These are phyloP conservation scores for Salinomyces thailandicus DNA, from an alignment of 2,329 filamentous ascomycete genomes.

Conservation along the genomic window DNA sequence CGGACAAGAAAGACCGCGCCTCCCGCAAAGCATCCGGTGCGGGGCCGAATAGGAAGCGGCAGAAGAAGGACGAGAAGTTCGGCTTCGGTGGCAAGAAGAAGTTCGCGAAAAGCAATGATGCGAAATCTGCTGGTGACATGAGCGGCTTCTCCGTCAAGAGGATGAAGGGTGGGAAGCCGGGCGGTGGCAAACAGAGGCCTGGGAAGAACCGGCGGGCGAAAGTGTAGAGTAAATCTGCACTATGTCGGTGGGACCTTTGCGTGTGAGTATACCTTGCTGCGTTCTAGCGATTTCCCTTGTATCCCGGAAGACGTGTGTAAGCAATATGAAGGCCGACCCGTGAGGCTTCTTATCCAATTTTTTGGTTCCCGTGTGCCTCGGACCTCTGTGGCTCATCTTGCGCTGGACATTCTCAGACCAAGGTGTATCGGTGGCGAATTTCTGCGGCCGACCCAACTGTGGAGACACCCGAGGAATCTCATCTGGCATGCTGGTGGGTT, in stretches of 20 bases:
- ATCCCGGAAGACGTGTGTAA: neutral
- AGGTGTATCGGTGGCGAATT: no score
- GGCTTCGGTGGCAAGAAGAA: slow-evolving; percentile 96
- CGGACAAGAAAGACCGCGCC: slow-evolving; percentile 34
- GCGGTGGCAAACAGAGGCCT: slow-evolving; percentile 23
- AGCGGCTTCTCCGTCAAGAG: slow-evolving; percentile 69
- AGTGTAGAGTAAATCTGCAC: no score
- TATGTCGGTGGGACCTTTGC: no score
- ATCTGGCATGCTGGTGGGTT: no score
- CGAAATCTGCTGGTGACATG: slow-evolving; percentile 68
- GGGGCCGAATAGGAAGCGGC: slow-evolving; percentile 56
- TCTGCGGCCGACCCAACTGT: no score
- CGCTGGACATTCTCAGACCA: no score
- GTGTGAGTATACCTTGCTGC: no score
- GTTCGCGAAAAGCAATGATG: slow-evolving; percentile 82
- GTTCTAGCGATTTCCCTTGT: neutral
- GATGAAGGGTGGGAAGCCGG: slow-evolving; percentile 57
- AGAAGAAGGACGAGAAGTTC: slow-evolving; percentile 91
- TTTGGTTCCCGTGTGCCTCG: no score
- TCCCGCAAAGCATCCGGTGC: slow-evolving; percentile 27
- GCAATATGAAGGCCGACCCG: no score
- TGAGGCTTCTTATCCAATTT: no score
- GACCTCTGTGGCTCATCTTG: no score
- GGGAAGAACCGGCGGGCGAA: slow-evolving; percentile 32
- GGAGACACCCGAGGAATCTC: no score